Evolutionary conservation across 768 basidiomycete species (phyloP).

Genomic region (Phlegmacium glaucopus): DNA sequence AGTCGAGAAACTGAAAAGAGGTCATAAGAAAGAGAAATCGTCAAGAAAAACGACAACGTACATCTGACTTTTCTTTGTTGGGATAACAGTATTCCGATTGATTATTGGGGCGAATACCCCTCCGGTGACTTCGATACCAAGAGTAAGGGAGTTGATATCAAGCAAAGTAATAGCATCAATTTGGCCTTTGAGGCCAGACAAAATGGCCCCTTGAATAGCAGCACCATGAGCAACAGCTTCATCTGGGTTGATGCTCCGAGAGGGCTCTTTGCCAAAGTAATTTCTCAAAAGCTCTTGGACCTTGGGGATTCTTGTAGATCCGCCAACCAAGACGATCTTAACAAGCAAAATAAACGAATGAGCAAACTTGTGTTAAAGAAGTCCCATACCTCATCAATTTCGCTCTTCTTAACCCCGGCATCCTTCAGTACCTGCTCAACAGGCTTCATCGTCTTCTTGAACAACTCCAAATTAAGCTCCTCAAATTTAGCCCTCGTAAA

Average conservation of each 20-base stretch:
- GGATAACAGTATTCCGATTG: conserved; percentile 45
- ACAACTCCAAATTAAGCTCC: conserved; percentile 80
- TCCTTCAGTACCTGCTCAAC: conserved; percentile 84
- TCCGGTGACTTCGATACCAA: conserved; percentile 65
- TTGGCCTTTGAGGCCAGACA: conserved; percentile 56
- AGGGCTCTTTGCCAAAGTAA: conserved; percentile 67
- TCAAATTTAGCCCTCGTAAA: conserved; percentile 84
- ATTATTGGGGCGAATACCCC: conserved; percentile 57
- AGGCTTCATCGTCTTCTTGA: conserved; percentile 82
- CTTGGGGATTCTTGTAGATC: conserved; percentile 71
- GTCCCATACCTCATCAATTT: conserved; percentile 58
- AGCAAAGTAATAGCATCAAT: conserved; percentile 46
- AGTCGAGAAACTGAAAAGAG: conserved; percentile 64
- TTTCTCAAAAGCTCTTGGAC: conserved; percentile 64
- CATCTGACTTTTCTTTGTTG: conserved; percentile 49
- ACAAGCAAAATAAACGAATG: neutral
- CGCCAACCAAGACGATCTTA: conserved; percentile 50
- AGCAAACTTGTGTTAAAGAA: neutral
- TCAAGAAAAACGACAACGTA: conserved; percentile 11
- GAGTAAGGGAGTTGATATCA: conserved; percentile 53
- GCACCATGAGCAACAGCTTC: conserved; percentile 76
- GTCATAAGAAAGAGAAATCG: neutral
- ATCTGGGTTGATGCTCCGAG: conserved; percentile 66
- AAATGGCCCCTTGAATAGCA: conserved; percentile 65
- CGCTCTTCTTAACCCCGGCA: conserved; percentile 73